Conservation (phyloP, 129 eudicot genomes). For the Erigeron canadensis region DNA sequence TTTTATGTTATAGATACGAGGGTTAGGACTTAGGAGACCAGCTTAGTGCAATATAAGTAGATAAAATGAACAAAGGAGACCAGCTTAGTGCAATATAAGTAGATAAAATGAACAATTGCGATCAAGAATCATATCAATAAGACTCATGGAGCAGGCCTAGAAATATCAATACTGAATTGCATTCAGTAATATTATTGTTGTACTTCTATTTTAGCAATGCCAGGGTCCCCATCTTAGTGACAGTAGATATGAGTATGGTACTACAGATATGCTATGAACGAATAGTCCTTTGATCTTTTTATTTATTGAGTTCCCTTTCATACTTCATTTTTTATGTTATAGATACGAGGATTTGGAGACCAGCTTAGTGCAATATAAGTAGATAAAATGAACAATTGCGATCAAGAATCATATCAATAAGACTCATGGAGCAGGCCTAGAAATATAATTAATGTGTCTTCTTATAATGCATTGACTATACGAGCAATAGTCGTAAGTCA, state of each 20-base stretch:
- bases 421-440: neutral
- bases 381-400: neutral
- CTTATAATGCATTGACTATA: neutral
- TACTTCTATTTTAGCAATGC: neutral
- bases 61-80: neutral
- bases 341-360: neutral
- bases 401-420: neutral
- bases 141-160: neutral
- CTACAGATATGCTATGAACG: neutral
- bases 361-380: conserved; percentile 12
- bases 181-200: neutral
- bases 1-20: neutral
- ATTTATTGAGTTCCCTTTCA: neutral
- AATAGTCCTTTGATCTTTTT: neutral
- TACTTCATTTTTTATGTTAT: conserved; percentile 2
- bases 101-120: neutral
- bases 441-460: conserved; percentile 6
- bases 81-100: conserved; percentile 12
- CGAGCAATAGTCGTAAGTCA: neutral
- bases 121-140: neutral
- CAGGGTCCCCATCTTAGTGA: neutral
- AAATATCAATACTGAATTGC: neutral
- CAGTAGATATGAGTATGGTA: neutral
- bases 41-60: conserved; percentile 12
- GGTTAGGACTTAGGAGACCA: neutral